Conservation (phyloP, 176 grass and related monocot genomes). For the Melocanna baccifera region DNA sequence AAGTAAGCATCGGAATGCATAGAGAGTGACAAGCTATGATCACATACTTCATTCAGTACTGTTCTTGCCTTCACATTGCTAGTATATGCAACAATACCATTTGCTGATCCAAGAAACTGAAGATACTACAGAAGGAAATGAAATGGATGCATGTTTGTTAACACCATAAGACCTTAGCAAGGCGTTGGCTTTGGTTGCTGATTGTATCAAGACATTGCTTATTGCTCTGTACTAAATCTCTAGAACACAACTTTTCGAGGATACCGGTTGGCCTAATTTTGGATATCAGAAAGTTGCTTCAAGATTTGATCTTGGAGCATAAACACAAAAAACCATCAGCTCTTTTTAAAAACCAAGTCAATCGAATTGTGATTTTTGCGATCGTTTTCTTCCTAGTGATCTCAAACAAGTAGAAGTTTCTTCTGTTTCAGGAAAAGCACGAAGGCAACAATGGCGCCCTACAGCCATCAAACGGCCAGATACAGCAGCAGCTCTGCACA, state of each 20-base stretch:
- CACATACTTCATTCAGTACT: background rate
- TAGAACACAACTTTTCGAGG: background rate
- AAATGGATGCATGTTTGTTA: background rate
- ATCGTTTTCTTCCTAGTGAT: background rate
- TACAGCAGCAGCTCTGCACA: constrained; percentile 25
- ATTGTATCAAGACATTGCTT: background rate
- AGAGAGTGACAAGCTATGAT: background rate
- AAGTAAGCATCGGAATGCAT: constrained; percentile 36
- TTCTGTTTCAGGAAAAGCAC: constrained; percentile 39
- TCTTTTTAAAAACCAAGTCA: background rate
- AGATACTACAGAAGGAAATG: too few species aligned
- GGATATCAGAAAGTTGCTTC: background rate
- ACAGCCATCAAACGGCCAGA: constrained; percentile 15
- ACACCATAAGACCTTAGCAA: background rate
- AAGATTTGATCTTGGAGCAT: background rate
- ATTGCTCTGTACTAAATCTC: background rate
- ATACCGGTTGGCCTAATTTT: background rate
- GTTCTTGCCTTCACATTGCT: too few species aligned
- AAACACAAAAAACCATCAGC: background rate
- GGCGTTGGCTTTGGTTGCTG: background rate
- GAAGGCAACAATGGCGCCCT: background rate
- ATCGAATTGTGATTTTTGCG: background rate
- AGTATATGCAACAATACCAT: too few species aligned
- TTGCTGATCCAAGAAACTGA: too few species aligned
- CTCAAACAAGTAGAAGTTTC: background rate